phyloP scores from a whole-genome alignment of 495 filamentous ascomycete genomes.

The Filosporella fistucella region DNA sequence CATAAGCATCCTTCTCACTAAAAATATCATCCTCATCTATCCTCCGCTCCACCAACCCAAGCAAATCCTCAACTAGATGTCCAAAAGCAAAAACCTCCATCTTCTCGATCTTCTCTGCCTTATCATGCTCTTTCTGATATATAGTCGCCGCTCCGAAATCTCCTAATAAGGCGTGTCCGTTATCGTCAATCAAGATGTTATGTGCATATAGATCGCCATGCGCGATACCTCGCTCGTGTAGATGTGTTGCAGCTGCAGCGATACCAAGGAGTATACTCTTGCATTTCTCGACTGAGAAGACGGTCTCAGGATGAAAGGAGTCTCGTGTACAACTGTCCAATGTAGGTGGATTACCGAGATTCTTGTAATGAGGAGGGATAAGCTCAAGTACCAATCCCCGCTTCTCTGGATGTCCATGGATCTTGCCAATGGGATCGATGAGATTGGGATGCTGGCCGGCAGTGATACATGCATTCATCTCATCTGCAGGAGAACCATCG shows the following conservation, averaged over 20 bases:
- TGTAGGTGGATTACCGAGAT: conserved; percentile 33
- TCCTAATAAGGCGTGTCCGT: conserved; percentile 36
- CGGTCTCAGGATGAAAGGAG: conserved; percentile 29
- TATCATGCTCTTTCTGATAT: conserved; percentile 24
- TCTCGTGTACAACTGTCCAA: conserved; percentile 33
- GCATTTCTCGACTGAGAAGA: conserved; percentile 25
- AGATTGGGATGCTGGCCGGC: conserved; percentile 40
- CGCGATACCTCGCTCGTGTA: conserved; percentile 35
- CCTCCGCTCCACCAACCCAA: conserved; percentile 23
- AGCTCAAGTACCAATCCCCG: conserved; percentile 32
- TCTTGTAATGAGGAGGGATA: conserved; percentile 17
- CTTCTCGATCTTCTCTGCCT: conserved; percentile 27
- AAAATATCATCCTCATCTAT: conserved; percentile 12
- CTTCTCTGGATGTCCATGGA: conserved; percentile 34
- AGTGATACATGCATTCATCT: conserved; percentile 36
- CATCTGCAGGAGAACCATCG: conserved; percentile 38
- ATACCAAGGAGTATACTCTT: conserved; percentile 31
- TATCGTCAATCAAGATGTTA: conserved; percentile 36
- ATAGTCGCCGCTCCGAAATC: conserved; percentile 41
- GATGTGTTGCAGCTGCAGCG: conserved; percentile 33
- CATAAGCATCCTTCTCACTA: conserved; percentile 20
- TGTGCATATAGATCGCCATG: conserved; percentile 41
- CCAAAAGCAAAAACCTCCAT: conserved; percentile 42
- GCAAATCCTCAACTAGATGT: conserved; percentile 36
- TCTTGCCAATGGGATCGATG: conserved; percentile 36